A percentile compares a stretch with the other conserved stretches of the same genome.
Evolutionary conservation across 371 early-diverging fungal species (phyloP).

Genomic region (Dichotomocladium elegans): DNA sequence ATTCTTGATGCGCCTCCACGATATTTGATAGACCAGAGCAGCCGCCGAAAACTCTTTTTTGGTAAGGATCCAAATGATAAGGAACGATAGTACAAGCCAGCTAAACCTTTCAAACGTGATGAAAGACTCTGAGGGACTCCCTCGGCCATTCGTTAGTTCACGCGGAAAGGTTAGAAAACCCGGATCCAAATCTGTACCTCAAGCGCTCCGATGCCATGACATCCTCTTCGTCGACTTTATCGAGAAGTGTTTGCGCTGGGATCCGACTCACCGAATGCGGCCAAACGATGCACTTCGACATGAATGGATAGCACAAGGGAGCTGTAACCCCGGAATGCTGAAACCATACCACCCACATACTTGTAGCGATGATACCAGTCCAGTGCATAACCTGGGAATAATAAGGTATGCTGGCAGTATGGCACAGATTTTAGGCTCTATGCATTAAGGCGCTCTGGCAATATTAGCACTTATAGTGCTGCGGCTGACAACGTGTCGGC

Average conservation of each 20-base stretch:
- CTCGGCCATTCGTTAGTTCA: conserved; percentile 70
- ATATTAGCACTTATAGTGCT: no score
- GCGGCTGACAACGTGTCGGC: no score
- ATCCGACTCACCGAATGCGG: conserved; percentile 76
- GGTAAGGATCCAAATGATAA: no score
- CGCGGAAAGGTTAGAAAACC: conserved; percentile 83
- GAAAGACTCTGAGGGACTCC: conserved; percentile 59
- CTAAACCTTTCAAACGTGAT: not conserved
- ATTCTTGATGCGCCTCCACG: conserved; percentile 73
- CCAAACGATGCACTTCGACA: conserved; percentile 78
- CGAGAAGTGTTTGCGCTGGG: conserved; percentile 76
- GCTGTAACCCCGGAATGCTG: no score
- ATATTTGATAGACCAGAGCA: conserved; percentile 69
- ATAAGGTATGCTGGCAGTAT: no score
- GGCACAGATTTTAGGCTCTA: no score
- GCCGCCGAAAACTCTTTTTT: conserved; percentile 80
- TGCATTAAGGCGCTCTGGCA: no score
- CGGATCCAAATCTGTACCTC: conserved; percentile 63
- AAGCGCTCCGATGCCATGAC: conserved; percentile 67
- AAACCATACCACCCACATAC: no score
- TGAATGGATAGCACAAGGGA: conserved; percentile 61
- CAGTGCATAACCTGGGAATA: no score
- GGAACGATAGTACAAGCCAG: no score
- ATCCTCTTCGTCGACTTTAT: conserved; percentile 79
- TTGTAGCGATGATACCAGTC: no score